phyloP scores from a whole-genome alignment of 2,329 filamentous ascomycete species.

The Stagonosporopsis tanaceti region DNA sequence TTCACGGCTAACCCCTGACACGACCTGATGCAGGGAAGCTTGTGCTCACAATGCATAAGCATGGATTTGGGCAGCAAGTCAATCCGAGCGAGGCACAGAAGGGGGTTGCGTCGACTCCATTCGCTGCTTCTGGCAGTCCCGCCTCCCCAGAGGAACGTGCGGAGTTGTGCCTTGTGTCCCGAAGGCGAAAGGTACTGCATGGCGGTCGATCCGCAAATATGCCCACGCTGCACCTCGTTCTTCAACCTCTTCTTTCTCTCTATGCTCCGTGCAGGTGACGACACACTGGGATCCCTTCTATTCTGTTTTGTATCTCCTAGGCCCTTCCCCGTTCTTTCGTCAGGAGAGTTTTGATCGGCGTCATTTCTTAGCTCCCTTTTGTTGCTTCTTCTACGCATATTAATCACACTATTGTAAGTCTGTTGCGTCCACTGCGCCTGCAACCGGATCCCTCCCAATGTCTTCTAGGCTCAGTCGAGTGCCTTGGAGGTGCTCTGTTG shows the following conservation, averaged over 20 bases:
- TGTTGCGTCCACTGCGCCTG: not conserved
- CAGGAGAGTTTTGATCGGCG: conserved; percentile 23
- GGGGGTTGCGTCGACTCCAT: conserved; percentile 36
- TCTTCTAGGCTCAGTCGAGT: not conserved
- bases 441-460: not conserved
- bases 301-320: conserved; percentile 19
- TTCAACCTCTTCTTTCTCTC: conserved; percentile 34
- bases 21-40: conserved; percentile 39
- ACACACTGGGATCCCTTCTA: conserved; percentile 33
- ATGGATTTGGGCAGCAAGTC: conserved; percentile 35
- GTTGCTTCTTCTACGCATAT: conserved; percentile 11
- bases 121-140: conserved; percentile 35
- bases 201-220: conserved; percentile 44
- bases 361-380: conserved; percentile 20
- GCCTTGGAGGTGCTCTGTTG: not conserved
- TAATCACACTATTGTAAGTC: conserved; percentile 9
- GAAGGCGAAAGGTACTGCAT: conserved; percentile 37
- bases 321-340: conserved; percentile 18
- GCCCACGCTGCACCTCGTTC: conserved; percentile 36
- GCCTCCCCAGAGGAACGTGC: conserved; percentile 43
- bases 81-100: conserved; percentile 40
- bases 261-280: conserved; percentile 40
- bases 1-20: conserved; percentile 26
- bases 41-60: conserved; percentile 47
- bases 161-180: conserved; percentile 37